phyloP scores from a whole-genome alignment of 495 filamentous ascomycete genomes.

The Cladorrhinum samala region DNA sequence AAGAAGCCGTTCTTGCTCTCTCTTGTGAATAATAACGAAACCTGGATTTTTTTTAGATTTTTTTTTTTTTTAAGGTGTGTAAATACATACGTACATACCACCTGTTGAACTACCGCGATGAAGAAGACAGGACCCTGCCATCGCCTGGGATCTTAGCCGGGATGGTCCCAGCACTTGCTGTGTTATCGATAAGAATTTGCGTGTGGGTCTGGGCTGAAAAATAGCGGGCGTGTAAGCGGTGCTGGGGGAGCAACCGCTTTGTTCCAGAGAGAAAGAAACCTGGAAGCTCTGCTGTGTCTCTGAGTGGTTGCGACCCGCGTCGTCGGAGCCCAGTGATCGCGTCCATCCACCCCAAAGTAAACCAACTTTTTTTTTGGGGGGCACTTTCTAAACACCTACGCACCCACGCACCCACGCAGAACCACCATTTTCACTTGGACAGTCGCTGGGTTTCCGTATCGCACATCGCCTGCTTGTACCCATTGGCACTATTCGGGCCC shows the following conservation, averaged over 20 bases:
- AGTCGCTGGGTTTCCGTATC: constrained; percentile 2
- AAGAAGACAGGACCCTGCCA: too few relatives aligned
- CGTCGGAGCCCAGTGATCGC: constrained; percentile 7
- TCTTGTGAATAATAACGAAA: too few relatives aligned
- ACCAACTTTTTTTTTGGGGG: constrained; percentile 2
- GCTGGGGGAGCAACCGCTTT: constrained; percentile 8
- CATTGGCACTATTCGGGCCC: constrained; percentile 11
- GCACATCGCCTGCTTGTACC: constrained; percentile 6
- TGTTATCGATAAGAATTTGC: constrained; percentile 12
- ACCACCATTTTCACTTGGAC: constrained; percentile 3
- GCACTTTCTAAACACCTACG: neutral
- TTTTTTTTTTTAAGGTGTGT: too few relatives aligned
- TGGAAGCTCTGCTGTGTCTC: neutral
- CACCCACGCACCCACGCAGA: neutral
- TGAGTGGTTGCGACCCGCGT: constrained; percentile 13
- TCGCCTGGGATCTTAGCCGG: too few relatives aligned
- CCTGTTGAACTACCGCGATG: too few relatives aligned
- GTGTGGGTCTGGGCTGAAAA: constrained; percentile 11
- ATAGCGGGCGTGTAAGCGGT: constrained; percentile 1
- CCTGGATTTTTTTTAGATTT: too few relatives aligned
- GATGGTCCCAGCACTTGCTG: too few relatives aligned
- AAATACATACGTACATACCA: too few relatives aligned
- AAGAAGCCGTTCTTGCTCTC: too few relatives aligned
- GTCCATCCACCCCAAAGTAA: constrained; percentile 4
- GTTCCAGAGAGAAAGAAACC: neutral